Evolutionary conservation across 495 filamentous ascomycete genomes (phyloP).

Genomic region (Penicillium paxilli): DNA sequence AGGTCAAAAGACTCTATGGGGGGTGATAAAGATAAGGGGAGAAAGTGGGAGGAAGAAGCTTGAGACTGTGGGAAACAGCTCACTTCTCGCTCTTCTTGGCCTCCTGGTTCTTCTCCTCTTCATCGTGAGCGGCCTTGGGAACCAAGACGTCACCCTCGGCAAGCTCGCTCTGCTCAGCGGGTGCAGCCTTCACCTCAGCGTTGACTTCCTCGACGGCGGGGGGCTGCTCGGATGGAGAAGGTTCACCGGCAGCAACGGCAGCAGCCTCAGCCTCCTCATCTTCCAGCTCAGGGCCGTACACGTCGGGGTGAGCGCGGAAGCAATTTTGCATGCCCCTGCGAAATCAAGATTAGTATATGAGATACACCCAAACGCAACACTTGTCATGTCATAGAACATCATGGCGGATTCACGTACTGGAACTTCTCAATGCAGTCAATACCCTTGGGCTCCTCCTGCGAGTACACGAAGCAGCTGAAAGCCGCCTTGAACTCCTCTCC

Average conservation of each 20-base stretch:
- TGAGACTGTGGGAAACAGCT: not conserved
- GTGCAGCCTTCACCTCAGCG: slow-evolving; percentile 23
- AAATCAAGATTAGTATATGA: not conserved
- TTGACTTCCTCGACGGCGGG: slow-evolving; percentile 23
- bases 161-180: slow-evolving; percentile 18
- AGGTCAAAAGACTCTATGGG: too few species aligned
- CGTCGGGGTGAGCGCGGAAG: slow-evolving; percentile 86
- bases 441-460: slow-evolving; percentile 93
- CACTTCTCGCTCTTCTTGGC: slow-evolving; percentile 21
- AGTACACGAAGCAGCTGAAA: slow-evolving; percentile 97
- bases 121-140: slow-evolving; percentile 53
- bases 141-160: slow-evolving; percentile 46
- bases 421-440: slow-evolving; percentile 99
- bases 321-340: slow-evolving; percentile 92
- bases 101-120: slow-evolving; percentile 31
- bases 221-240: slow-evolving; percentile 8
- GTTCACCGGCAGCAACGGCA: not conserved
- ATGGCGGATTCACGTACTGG: slow-evolving; percentile 59
- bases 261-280: slow-evolving; percentile 59
- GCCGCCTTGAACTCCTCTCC: slow-evolving; percentile 91
- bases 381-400: not conserved
- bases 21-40: too few species aligned
- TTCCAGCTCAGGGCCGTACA: slow-evolving; percentile 87
- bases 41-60: too few species aligned
- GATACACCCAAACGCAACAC: not conserved